Evolutionary conservation across 2,329 filamentous ascomycete genomes (phyloP).

Genomic region (Tolypocladium amazonense): DNA sequence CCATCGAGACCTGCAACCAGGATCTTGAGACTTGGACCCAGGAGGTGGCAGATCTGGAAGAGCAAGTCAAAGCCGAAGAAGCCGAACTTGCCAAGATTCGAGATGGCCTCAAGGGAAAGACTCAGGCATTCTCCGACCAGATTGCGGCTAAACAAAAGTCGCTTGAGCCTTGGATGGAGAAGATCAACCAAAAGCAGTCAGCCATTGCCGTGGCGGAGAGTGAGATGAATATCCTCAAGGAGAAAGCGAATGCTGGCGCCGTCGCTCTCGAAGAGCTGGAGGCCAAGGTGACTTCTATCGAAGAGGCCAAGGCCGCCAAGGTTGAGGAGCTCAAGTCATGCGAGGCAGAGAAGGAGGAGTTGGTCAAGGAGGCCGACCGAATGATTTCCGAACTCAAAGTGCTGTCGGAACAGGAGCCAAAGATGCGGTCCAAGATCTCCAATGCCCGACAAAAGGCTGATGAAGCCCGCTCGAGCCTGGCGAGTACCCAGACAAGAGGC

Average conservation of each 20-base stretch:
- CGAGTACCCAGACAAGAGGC: constrained; percentile 82
- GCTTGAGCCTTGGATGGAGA: constrained; percentile 91
- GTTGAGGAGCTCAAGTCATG: constrained; percentile 64
- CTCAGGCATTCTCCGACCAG: constrained; percentile 84
- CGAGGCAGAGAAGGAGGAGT: constrained; percentile 57
- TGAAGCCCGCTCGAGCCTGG: constrained; percentile 82
- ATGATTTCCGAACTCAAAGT: constrained; percentile 63
- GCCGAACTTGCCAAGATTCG: constrained; percentile 73
- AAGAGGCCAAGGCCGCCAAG: constrained; percentile 63
- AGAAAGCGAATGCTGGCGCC: constrained; percentile 80
- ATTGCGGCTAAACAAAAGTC: constrained; percentile 89
- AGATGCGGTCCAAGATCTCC: constrained; percentile 74
- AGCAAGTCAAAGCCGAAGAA: constrained; percentile 68
- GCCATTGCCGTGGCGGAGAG: constrained; percentile 90
- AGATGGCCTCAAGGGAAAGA: constrained; percentile 87
- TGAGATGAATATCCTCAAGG: constrained; percentile 81
- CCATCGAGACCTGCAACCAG: constrained; percentile 65
- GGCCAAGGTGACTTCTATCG: constrained; percentile 63
- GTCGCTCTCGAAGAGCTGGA: constrained; percentile 76
- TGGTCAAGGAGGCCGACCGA: constrained; percentile 66
- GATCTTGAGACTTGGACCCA: constrained; percentile 67
- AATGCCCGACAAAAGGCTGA: constrained; percentile 90
- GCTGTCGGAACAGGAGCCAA: constrained; percentile 67
- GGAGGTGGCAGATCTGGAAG: constrained; percentile 69
- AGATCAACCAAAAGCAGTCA: constrained; percentile 93